Evolutionary conservation across 129 eudicot genomes (phyloP).

Genomic region (Apium graveolens): DNA sequence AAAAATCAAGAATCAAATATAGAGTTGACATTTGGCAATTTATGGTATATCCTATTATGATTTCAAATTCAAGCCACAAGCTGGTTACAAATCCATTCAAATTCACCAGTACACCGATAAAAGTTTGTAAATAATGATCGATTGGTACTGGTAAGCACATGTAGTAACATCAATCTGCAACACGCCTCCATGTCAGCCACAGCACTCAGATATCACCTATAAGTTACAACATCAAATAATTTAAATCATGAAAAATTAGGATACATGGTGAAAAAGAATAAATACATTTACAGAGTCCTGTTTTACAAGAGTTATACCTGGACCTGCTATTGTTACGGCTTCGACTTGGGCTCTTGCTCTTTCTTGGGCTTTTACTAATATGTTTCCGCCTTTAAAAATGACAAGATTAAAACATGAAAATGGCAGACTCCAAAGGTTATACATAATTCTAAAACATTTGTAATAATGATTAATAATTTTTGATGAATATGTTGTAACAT

Average conservation of each 20-base stretch:
- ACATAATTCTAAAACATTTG: no score
- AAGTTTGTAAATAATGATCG: not conserved
- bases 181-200: slow-evolving; percentile 10
- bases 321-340: slow-evolving; percentile 76
- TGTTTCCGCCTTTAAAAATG: slow-evolving; percentile 44
- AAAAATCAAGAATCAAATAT: no score
- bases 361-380: slow-evolving; percentile 66
- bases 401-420: slow-evolving; percentile 1
- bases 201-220: not conserved
- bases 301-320: slow-evolving; percentile 25
- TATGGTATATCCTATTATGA: no score
- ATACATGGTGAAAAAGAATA: not conserved
- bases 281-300: not conserved
- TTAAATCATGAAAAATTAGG: not conserved
- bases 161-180: not conserved
- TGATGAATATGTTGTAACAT: no score
- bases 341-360: slow-evolving; percentile 51
- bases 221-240: slow-evolving; percentile 7
- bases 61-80: not conserved
- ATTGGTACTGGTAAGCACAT: not conserved
- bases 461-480: no score
- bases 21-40: no score
- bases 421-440: not conserved
- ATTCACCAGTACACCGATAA: not conserved
- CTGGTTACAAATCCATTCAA: not conserved